phyloP scores from a whole-genome alignment of 768 basidiomycete genomes.

The Termitomyces sp. region DNA sequence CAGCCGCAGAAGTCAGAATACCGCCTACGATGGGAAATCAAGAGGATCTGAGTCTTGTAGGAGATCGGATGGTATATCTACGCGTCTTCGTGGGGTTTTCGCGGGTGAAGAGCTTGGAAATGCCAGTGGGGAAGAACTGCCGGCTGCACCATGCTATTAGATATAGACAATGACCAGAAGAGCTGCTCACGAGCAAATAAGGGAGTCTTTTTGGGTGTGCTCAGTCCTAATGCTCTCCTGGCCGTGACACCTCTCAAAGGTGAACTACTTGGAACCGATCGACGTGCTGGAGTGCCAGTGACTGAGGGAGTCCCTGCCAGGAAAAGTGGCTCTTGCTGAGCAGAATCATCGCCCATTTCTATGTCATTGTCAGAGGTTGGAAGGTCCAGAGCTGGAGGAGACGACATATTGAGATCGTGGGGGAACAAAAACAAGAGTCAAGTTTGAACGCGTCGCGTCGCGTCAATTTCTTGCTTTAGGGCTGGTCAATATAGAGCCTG shows the following conservation, averaged over 20 bases:
- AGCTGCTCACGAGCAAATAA: conserved; percentile 45
- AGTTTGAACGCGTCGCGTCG: conserved; percentile 47
- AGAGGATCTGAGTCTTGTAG: conserved; percentile 61
- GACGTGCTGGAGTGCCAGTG: conserved; percentile 46
- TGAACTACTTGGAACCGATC: conserved; percentile 36
- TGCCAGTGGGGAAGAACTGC: conserved; percentile 60
- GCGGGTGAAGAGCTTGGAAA: conserved; percentile 63
- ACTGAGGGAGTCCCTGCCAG: conserved; percentile 51
- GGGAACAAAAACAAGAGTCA: conserved; percentile 11
- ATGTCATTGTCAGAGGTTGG: conserved; percentile 59
- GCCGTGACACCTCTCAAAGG: conserved; percentile 45
- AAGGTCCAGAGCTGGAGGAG: conserved; percentile 61
- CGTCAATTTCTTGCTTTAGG: conserved; percentile 47
- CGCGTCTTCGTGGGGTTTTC: conserved; percentile 41
- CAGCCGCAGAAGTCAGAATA: not conserved
- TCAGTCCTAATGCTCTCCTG: conserved; percentile 51
- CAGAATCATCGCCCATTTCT: conserved; percentile 41
- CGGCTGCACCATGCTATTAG: conserved; percentile 28
- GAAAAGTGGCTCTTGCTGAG: conserved; percentile 52
- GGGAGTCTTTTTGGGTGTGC: conserved; percentile 52
- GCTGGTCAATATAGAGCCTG: conserved; percentile 32
- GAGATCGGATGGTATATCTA: conserved; percentile 28
- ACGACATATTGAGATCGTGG: conserved; percentile 45
- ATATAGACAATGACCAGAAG: conserved; percentile 1
- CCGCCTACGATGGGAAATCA: conserved; percentile 63